Evolutionary conservation across 2,329 filamentous ascomycete genomes (phyloP), one percentile per base, ranked within the genome.

Genomic region (Chrysoporthe austroafricana): DNA sequence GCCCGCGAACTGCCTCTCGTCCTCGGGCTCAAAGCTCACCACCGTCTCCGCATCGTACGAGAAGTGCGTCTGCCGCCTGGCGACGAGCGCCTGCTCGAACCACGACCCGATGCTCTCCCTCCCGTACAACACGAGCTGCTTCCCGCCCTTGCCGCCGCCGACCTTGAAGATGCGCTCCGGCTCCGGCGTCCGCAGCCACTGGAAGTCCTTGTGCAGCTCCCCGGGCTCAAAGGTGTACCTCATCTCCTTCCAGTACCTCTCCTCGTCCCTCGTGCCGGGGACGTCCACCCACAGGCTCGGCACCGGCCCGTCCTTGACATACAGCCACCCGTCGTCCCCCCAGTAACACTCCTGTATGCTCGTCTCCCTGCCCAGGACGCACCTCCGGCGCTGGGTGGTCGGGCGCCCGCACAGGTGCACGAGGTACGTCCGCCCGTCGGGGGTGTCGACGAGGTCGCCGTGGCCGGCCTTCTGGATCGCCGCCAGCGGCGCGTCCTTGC

Each of bases 1-100:
- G 0, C 88, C 87, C 0, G 87, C 87, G 68, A 87, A 89, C 71
- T 88, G 83, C 13, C 87, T 81, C 78, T 88, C 86, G 72, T 90
- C 87, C 0, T 76, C 74, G 0, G 87, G 87, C 0, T 78, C 76
- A 71, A 87, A 88, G 67, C 83, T 79, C 2, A 88, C 71, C 0
- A 82, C 76, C 0, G 86, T 88, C 74, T 88, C 86, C 62, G 86
- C 86, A 66, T 88, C 86, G 72, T 85, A 88, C 1, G 85, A 88
- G 74, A 89, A 90, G 73, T 87, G 85, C 26, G 80, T 82, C 75
- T 87, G 85, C 4, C 85, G 81, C 7, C 85, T 78, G 0, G 85
- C 85, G 0, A 87, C 84, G 1, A 87, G 79, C 0, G 85, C 78
- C 74, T 87, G 85, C 74, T 87, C 85, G 72, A 87, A 88, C 85